Conservation (phyloP, 345 rosid genomes). For the Salix purpurea region DNA sequence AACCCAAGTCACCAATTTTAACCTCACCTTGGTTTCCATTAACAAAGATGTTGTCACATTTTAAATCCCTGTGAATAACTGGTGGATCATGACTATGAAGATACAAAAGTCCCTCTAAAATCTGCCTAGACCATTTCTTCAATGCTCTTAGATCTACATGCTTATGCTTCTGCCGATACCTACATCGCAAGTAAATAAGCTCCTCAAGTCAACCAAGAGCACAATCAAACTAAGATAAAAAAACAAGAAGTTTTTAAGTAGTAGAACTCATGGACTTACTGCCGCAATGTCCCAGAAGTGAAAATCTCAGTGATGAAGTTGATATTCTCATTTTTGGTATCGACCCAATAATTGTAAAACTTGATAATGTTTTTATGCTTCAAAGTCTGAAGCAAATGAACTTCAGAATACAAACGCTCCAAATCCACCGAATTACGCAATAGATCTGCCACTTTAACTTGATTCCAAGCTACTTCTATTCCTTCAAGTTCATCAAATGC, state of each 20-base stretch:
- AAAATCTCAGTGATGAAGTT: constrained; percentile 38
- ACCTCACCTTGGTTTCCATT: constrained; percentile 39
- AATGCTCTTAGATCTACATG: constrained; percentile 33
- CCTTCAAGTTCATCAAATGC: constrained; percentile 35
- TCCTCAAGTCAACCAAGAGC: neutral
- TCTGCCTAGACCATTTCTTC: constrained; percentile 37
- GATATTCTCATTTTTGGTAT: constrained; percentile 28
- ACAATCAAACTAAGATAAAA: neutral
- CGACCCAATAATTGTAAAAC: constrained; percentile 33
- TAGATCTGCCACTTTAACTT: constrained; percentile 25
- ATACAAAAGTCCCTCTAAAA: constrained; percentile 32
- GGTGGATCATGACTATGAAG: constrained; percentile 39
- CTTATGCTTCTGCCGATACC: constrained; percentile 34
- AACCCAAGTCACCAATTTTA: constrained; percentile 34
- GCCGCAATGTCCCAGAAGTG: constrained; percentile 35
- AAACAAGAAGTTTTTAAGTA: neutral
- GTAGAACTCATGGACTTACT: constrained; percentile 19
- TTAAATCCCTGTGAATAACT: constrained; percentile 31
- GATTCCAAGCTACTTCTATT: constrained; percentile 40
- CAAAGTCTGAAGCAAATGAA: constrained; percentile 30
- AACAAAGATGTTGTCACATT: constrained; percentile 37
- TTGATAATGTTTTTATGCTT: constrained; percentile 29
- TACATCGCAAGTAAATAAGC: neutral
- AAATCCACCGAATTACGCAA: constrained; percentile 19
- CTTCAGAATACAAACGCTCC: constrained; percentile 26